Base-by-base conservation (phyloP, 1,284 basidiomycete genomes). In the Coniferiporia weirii region DNA sequence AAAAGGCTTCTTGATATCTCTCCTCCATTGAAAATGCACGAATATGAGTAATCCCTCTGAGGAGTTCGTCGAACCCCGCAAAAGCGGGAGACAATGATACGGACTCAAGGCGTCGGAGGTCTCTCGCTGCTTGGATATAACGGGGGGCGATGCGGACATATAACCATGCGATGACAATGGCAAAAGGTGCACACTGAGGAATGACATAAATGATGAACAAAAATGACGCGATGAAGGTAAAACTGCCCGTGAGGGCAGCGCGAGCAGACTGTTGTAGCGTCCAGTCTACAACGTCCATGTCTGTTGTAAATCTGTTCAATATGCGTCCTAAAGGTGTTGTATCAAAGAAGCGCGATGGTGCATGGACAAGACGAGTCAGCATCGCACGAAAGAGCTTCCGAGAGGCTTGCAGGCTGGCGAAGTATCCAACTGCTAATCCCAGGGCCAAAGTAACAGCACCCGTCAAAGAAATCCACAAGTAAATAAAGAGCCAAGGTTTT, bases 1-100 rank as follows among this genome's bases (percentile, higher is more conserved):
- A 91, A 66, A 93, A 88, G 15, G 73, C 65, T 62, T 86, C 77
- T 66, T 92, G 88, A 71, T 93, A 93, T 60, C 85, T 73, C 34
- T 76, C 74, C 66, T 93, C 91, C 76, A 89, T 90, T 1, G 84
- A 87, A 70, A 92, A 94, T 0, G 91, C 92, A 27, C 91, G 82
- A 19, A 95, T 84, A 64, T 91, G 85, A 34, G 85, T 75, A 44
- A 93, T 80, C 3, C 92, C 92, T 44, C 79, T 80, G 43, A 94
- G 75, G 12, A 93, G 75, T 68, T 95, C 91, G 62, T 88, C 86
- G 67, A 89, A 92, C 0, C 88, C 88, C 15, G 86, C 80, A 67
- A 88, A 87, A 0, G 85, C 80, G 1, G 86, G 85, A 1, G 85
- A 88, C 12, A 87, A 72, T 13, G 83, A 83, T 34, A 84, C 75